Evolutionary conservation across 768 basidiomycete genomes (phyloP).

Genomic region (Neoboletus subvelutipes): DNA sequence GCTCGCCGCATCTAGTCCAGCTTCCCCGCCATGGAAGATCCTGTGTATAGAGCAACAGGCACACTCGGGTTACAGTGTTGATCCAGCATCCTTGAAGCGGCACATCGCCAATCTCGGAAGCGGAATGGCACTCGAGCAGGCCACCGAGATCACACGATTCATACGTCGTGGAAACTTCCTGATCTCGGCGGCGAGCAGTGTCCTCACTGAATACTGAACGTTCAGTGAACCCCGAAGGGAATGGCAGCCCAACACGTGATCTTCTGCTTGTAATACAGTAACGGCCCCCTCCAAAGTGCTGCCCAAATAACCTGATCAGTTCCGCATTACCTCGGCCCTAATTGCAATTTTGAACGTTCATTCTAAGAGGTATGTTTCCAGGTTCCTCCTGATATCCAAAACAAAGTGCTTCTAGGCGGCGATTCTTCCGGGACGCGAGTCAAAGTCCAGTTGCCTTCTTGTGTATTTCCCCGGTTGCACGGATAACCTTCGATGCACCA

Average conservation of each 20-base stretch:
- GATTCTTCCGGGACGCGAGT: not conserved
- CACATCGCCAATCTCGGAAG: not conserved
- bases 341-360: not conserved
- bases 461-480: not conserved
- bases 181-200: not conserved
- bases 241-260: not conserved
- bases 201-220: too few species aligned
- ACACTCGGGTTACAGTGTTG: not conserved
- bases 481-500: not conserved
- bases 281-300: not conserved
- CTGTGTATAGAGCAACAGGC: not conserved
- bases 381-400: not conserved
- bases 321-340: not conserved
- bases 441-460: not conserved
- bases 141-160: not conserved
- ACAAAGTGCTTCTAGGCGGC: not conserved
- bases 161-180: not conserved
- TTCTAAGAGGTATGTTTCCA: not conserved
- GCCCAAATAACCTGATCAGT: not conserved
- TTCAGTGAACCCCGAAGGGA: not conserved
- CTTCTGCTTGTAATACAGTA: not conserved
- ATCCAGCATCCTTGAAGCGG: not conserved
- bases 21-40: not conserved
- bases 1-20: not conserved
- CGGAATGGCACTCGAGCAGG: not conserved